Base-by-base conservation (phyloP, 148 eudicot species). In the Spergularia bocconei region DNA sequence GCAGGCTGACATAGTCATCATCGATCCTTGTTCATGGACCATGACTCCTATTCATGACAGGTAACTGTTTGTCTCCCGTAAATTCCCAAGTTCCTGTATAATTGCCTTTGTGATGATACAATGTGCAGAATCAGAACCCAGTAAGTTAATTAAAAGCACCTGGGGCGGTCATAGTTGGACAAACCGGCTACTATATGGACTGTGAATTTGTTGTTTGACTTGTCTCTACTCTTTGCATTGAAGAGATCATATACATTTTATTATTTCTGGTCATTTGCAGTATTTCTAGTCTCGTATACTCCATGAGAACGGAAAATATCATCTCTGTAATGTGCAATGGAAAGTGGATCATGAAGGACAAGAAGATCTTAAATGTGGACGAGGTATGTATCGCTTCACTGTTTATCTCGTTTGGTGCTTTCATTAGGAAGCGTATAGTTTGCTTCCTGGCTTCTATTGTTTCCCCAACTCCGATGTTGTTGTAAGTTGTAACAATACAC, bases 251-350 rank as follows among this genome's bases (percentile, higher is more conserved):
- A 48, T 63, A 38, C 38, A n/a, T n/a, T n/a, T n/a, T 19, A 50
- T 59, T 19, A 21, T 20, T 51, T 73, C 1, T 36, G 17, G 14
- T 51, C 38, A 63, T 73, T 41, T 80, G 88, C 98, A 94, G 98
- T 83, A 94, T 94, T 60, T 87, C 97, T 63, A 91, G 89, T 83
- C 87, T 94, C 44, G 97, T 91, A 20, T 91, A 94, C 74, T 76
- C 86, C 87, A 86, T 94, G 96, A 82, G 98, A 70, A 87, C 90
- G 73, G 98, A 91, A 83, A 94, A 94, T 69, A 89, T 94, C 29
- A 77, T 77, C 44, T 94, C 98, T 9, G 93, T 91, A 67, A 90
- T 94, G 83, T 94, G 98, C 90, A 94, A 94, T 74, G 97, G 98
- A 54, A 79, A 80, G 65, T 94, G 94, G 97, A 88, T 94, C 20